Conservation (phyloP, 768 basidiomycete genomes). For the Boletus subparvulus region DNA sequence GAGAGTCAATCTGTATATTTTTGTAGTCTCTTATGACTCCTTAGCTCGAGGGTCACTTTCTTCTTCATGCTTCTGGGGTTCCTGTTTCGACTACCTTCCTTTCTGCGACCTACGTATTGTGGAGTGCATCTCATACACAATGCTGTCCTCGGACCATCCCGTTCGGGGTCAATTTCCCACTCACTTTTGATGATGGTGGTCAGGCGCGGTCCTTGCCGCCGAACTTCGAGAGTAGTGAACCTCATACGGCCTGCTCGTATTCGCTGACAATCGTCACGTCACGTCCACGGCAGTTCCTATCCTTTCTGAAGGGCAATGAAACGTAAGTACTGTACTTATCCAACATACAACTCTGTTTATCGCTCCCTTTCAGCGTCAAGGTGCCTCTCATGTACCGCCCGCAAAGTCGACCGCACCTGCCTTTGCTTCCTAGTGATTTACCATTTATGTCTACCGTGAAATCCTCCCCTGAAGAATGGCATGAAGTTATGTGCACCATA, state of each 20-base stretch:
- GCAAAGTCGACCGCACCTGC: conserved; percentile 52
- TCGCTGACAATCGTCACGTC: conserved; percentile 40
- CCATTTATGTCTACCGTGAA: conserved; percentile 61
- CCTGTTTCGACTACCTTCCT: conserved; percentile 17
- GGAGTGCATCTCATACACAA: conserved; percentile 12
- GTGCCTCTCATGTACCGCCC: conserved; percentile 55
- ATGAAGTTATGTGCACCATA: conserved; percentile 47
- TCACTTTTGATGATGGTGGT: conserved; percentile 41
- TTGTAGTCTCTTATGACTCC: not conserved
- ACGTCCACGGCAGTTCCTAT: conserved; percentile 39
- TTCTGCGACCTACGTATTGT: conserved; percentile 19
- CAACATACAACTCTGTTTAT: not conserved
- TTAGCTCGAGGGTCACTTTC: conserved; percentile 28
- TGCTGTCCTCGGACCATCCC: conserved; percentile 37
- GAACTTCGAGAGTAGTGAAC: conserved; percentile 33
- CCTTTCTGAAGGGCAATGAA: conserved; percentile 47
- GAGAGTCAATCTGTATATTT: not conserved
- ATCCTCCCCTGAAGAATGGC: conserved; percentile 65
- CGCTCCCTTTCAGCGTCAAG: conserved; percentile 36
- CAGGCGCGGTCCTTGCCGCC: conserved; percentile 47
- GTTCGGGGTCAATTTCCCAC: conserved; percentile 47
- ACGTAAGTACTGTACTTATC: conserved; percentile 34
- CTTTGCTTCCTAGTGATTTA: conserved; percentile 44
- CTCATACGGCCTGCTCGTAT: conserved; percentile 43
- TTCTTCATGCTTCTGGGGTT: conserved; percentile 12